Base-by-base conservation (phyloP, 495 filamentous ascomycete genomes). In the Aspergillus sclerotioniger region DNA sequence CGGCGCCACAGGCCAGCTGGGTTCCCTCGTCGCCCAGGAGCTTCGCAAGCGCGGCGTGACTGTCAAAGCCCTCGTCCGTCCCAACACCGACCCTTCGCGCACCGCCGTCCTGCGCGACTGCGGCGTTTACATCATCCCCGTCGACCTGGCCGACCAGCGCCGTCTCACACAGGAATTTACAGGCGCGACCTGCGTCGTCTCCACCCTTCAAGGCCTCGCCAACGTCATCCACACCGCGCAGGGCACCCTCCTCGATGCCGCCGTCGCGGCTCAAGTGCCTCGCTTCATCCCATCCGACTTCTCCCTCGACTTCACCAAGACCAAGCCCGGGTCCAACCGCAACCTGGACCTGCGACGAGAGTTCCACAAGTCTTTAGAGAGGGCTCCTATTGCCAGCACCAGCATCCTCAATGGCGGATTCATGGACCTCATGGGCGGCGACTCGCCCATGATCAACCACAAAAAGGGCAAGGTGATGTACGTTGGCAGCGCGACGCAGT, bases 51-150 rank as follows among this genome's bases (percentile, higher is more conserved):
- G 60, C 9, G 60, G 56, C 17, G 48, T 56, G 16, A 17, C 60
- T 7, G 61, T 63, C 16, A 63, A 63, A 41, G 61, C 61, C 29
- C 56, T 63, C 7, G 61, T 63, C 1, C 61, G 61, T 39, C 61
- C 61, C 3, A 53, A 56, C 35, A 63, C 61, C n/a, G 46, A 55
- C 20, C 51, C 56, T 25, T 56, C 46, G 13, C 61, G 61, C 29
- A 56, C 52, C 44, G 28, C 56, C 10, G 51, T 45, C 19, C 61
- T 63, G 45, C 56, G 47, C 25, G 51, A 53, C 20, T 13, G 8
- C 8, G 33, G 33, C 13, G 33, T 35, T 1, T 3, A 3, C 33
- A 13, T 35, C 9, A 13, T 35, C 13, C 33, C 33, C 8, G 33
- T 35, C 33, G 33, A 35, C 13, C 33, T 35, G 9, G 8, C 33